Percentiles rank a stretch among this genome's conserved stretches.
These are phyloP conservation scores for Lablab purpureus DNA, from an alignment of 306 rosid species.

Conservation along the genomic window DNA sequence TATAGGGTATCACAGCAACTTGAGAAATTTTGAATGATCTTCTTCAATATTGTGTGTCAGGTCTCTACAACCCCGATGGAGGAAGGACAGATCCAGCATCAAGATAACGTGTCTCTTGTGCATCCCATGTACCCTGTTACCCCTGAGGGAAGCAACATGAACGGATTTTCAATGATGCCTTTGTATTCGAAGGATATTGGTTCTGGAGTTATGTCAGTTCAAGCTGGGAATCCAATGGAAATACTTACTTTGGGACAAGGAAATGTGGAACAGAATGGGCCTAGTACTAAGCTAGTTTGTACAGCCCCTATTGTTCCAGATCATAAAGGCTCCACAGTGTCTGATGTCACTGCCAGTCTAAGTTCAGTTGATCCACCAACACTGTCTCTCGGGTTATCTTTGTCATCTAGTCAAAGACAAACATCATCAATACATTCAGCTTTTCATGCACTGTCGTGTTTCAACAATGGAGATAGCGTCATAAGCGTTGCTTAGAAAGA, in stretches of 20 bases:
- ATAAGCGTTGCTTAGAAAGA: slow-evolving; percentile 66
- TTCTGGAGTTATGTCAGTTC: slow-evolving; percentile 48
- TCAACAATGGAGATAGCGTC: slow-evolving; percentile 64
- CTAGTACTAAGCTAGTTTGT: slow-evolving; percentile 42
- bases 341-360: slow-evolving; percentile 48
- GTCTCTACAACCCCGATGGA: slow-evolving; percentile 67
- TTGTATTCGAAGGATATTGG: slow-evolving; percentile 47
- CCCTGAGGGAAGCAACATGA: slow-evolving; percentile 53
- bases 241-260: slow-evolving; percentile 52
- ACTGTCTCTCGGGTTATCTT: slow-evolving; percentile 70
- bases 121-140: slow-evolving; percentile 50
- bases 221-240: slow-evolving; percentile 55
- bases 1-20: not conserved
- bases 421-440: slow-evolving; percentile 58
- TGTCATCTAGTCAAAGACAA: slow-evolving; percentile 58
- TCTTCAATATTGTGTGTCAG: slow-evolving; percentile 49
- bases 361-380: slow-evolving; percentile 53
- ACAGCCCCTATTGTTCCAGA: slow-evolving; percentile 47
- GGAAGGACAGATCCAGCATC: slow-evolving; percentile 61
- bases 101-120: slow-evolving; percentile 56
- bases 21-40: not conserved
- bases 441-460: slow-evolving; percentile 61
- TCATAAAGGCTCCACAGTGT: slow-evolving; percentile 41
- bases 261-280: slow-evolving; percentile 46
- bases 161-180: slow-evolving; percentile 54